phyloP scores from a whole-genome alignment of 1,284 basidiomycete species.

The Agaricales sp. region DNA sequence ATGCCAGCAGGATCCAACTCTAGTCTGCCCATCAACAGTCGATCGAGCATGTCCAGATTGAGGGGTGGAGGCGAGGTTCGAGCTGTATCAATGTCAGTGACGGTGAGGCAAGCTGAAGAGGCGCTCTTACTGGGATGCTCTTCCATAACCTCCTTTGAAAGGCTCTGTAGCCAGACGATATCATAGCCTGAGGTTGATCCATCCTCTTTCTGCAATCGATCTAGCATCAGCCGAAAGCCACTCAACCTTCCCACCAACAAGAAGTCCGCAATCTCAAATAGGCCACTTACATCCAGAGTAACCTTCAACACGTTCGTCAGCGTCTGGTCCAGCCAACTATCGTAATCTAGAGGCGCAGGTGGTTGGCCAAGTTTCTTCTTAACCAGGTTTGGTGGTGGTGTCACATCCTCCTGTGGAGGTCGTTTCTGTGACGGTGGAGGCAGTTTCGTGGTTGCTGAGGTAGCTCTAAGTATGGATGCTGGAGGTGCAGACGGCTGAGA shows the following conservation, averaged over 20 bases:
- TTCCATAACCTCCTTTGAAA: slow-evolving; percentile 61
- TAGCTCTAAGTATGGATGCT: slow-evolving; percentile 2
- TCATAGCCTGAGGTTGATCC: slow-evolving; percentile 66
- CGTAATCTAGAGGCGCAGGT: slow-evolving; percentile 41
- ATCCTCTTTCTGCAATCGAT: slow-evolving; percentile 41
- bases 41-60: slow-evolving; percentile 36
- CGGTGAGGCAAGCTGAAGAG: background rate
- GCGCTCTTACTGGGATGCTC: slow-evolving; percentile 50
- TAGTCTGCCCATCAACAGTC: slow-evolving; percentile 80
- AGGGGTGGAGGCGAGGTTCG: slow-evolving; percentile 35
- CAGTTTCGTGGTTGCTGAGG: background rate
- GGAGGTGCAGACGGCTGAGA: slow-evolving; percentile 6
- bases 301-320: slow-evolving; percentile 65
- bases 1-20: slow-evolving; percentile 70
- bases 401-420: slow-evolving; percentile 21
- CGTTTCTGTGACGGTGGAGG: slow-evolving; percentile 23
- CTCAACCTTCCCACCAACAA: background rate
- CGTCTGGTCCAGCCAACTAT: slow-evolving; percentile 65
- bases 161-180: slow-evolving; percentile 75
- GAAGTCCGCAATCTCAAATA: background rate
- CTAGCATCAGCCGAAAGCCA: slow-evolving; percentile 7
- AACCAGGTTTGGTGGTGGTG: slow-evolving; percentile 19
- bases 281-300: slow-evolving; percentile 64
- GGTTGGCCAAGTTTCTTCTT: slow-evolving; percentile 36
- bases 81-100: slow-evolving; percentile 9